These are phyloP conservation scores for Citeromyces matritensis DNA, from an alignment of 805 yeast genomes.

Conservation along the genomic window DNA sequence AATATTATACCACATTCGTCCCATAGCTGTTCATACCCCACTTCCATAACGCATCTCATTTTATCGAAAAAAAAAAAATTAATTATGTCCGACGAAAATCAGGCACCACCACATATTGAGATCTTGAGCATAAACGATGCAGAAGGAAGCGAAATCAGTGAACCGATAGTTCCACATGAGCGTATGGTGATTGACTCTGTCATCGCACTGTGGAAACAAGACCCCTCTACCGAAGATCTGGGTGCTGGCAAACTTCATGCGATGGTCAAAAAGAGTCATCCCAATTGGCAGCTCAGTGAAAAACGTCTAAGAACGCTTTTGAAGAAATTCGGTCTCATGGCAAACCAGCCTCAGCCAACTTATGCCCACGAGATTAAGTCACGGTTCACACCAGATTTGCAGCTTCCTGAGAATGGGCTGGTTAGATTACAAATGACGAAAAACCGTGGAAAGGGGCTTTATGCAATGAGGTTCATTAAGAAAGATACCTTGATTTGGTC, in stretches of 20 bases:
- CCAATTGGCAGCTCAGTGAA: slow-evolving; percentile 50
- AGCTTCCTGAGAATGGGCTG: slow-evolving; percentile 14
- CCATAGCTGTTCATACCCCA: too few relatives aligned
- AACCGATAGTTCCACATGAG: slow-evolving; percentile 18
- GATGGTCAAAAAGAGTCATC: slow-evolving; percentile 31
- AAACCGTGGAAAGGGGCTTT: slow-evolving; percentile 39
- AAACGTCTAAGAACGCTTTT: slow-evolving; percentile 38
- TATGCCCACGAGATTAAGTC: slow-evolving; percentile 42
- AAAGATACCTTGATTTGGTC: slow-evolving; percentile 37
- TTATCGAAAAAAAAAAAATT: too few relatives aligned
- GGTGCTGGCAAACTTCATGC: slow-evolving; percentile 39
- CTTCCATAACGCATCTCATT: too few relatives aligned
- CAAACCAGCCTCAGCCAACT: slow-evolving; percentile 24
- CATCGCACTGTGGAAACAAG: slow-evolving; percentile 53
- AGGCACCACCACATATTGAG: too few relatives aligned
- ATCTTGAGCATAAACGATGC: slow-evolving; percentile 14
- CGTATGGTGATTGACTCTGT: slow-evolving; percentile 45
- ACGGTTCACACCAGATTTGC: slow-evolving; percentile 25
- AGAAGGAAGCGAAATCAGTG: slow-evolving; percentile 2
- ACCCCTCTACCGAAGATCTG: slow-evolving; percentile 43
- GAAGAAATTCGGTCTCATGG: slow-evolving; percentile 38
- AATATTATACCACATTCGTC: too few relatives aligned
- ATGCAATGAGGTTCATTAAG: slow-evolving; percentile 27
- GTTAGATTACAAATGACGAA: slow-evolving; percentile 33
- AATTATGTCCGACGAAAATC: too few relatives aligned